A percentile compares a stretch with the other conserved stretches of the same genome.
These are phyloP conservation scores for Cercospora berteroae DNA, from an alignment of 2,329 filamentous ascomycete genomes.

Conservation along the genomic window DNA sequence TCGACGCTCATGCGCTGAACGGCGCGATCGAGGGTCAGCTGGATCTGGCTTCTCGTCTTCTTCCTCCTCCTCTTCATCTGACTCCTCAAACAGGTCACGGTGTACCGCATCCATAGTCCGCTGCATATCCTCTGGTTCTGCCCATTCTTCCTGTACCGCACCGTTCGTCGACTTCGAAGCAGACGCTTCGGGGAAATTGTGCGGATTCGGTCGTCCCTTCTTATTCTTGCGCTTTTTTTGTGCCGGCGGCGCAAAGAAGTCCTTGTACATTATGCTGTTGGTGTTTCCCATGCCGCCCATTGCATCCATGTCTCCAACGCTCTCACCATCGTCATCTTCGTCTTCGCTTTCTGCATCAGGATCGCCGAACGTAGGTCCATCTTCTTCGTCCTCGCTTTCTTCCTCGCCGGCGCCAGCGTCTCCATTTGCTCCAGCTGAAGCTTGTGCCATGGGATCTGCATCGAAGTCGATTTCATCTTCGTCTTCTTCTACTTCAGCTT, in stretches of 20 bases:
- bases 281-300: constrained; percentile 66
- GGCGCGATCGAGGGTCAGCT: constrained; percentile 68
- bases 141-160: constrained; percentile 40
- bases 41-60: constrained; percentile 63
- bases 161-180: constrained; percentile 20
- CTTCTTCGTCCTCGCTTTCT: constrained; percentile 63
- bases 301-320: constrained; percentile 54
- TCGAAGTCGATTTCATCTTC: constrained; percentile 91
- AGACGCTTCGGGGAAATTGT: constrained; percentile 43
- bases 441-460: constrained; percentile 62
- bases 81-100: constrained; percentile 86
- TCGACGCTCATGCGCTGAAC: constrained; percentile 80
- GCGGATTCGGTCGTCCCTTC: constrained; percentile 56
- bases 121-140: constrained; percentile 65
- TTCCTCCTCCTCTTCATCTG: constrained; percentile 53
- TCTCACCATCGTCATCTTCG: constrained; percentile 54
- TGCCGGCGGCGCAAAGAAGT: constrained; percentile 87
- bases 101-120: constrained; percentile 83
- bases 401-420: constrained; percentile 46
- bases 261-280: constrained; percentile 84
- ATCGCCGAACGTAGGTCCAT: constrained; percentile 80
- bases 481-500: constrained; percentile 70
- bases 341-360: constrained; percentile 70
- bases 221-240: constrained; percentile 62
- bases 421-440: constrained; percentile 36